Conservation (phyloP, 139 green algal species). For the Tetratostichococcus sp. region DNA sequence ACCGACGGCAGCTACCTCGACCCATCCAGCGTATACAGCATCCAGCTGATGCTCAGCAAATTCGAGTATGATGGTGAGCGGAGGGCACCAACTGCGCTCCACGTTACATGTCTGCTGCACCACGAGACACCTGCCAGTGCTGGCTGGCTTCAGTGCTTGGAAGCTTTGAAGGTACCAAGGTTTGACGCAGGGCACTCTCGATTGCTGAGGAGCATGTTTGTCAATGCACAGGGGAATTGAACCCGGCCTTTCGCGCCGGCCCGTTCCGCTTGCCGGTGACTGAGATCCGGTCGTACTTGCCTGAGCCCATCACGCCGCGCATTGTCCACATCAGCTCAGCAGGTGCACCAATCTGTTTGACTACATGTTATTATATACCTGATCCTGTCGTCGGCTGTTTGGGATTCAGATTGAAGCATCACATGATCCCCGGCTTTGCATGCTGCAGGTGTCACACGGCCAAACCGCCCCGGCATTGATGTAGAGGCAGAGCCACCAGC, state of each 20-base stretch:
- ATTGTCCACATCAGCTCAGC: constrained; percentile 62
- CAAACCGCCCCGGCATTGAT: constrained; percentile 68
- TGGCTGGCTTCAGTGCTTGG: no score
- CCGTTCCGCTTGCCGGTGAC: constrained; percentile 74
- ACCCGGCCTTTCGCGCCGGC: constrained; percentile 77
- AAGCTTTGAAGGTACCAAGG: no score
- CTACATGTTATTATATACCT: no score
- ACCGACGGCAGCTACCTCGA: constrained; percentile 42
- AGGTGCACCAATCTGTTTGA: no score
- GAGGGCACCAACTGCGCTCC: no score
- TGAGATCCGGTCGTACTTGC: constrained; percentile 35
- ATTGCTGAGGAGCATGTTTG: no score
- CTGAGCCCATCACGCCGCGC: constrained; percentile 18
- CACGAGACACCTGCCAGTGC: no score
- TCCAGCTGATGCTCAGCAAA: constrained; percentile 77
- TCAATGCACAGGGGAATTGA: constrained; percentile 62
- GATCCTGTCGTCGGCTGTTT: no score
- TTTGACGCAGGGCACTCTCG: no score
- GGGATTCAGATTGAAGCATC: no score
- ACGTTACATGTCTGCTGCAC: no score
- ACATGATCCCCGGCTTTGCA: no score
- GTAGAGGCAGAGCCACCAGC: constrained; percentile 74
- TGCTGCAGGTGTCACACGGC: constrained; percentile 71
- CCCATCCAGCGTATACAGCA: constrained; percentile 40
- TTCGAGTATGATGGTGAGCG: constrained; percentile 93